Evolutionary conservation across 306 rosid genomes (phyloP).

Genomic region (Vicia faba): DNA sequence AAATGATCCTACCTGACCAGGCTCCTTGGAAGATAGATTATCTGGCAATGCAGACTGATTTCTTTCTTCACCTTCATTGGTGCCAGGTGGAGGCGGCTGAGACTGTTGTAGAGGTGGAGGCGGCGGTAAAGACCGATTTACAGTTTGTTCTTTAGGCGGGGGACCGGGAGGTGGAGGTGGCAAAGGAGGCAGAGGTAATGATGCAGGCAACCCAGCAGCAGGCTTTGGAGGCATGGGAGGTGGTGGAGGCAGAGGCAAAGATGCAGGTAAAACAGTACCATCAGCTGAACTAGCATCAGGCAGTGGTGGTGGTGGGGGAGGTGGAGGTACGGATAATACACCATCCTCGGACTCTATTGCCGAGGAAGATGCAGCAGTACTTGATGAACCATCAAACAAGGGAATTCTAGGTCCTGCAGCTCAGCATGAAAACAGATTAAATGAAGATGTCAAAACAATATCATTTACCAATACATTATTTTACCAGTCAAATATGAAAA

Average conservation of each 20-base stretch:
- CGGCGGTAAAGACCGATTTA: conserved; percentile 59
- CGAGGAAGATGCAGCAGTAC: conserved; percentile 75
- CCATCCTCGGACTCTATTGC: conserved; percentile 64
- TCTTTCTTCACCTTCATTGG: conserved; percentile 59
- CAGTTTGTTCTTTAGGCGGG: conserved; percentile 73
- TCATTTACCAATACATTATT: conserved; percentile 26
- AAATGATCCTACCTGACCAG: conserved; percentile 56
- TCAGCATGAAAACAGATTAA: conserved; percentile 38
- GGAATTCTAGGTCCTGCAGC: conserved; percentile 94
- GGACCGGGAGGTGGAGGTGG: conserved; percentile 99
- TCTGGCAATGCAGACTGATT: conserved; percentile 58
- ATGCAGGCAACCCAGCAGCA: conserved; percentile 51
- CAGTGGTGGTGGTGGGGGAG: conserved; percentile 75
- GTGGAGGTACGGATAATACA: conserved; percentile 66
- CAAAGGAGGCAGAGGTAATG: conserved; percentile 81
- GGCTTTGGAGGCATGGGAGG: conserved; percentile 97
- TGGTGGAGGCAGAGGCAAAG: conserved; percentile 94
- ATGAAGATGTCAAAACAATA: conserved; percentile 26
- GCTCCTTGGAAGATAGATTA: conserved; percentile 60
- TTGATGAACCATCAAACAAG: conserved; percentile 77
- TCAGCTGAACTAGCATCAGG: conserved; percentile 66
- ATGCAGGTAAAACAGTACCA: conserved; percentile 64
- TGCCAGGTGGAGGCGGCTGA: conserved; percentile 77
- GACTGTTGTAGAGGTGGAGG: conserved; percentile 78
- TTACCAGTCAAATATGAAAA: conserved; percentile 26